These are phyloP conservation scores for Talaromyces sp. DNA, from an alignment of 2,329 filamentous ascomycete species.

Conservation along the genomic window DNA sequence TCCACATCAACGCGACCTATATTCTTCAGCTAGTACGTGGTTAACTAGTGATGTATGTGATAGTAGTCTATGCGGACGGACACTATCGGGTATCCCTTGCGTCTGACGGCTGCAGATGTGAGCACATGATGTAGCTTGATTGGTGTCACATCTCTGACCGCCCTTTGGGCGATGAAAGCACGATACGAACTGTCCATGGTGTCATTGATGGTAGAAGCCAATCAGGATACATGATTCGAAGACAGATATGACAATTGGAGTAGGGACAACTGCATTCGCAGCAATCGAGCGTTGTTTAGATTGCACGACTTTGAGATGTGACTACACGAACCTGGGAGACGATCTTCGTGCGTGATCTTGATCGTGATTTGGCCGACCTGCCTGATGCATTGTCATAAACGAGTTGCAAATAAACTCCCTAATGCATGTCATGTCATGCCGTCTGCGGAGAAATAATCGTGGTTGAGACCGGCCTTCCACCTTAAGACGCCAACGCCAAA, in stretches of 20 bases:
- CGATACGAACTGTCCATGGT: slow-evolving; percentile 8
- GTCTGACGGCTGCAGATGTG: slow-evolving; percentile 12
- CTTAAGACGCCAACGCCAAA: background rate
- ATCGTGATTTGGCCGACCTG: background rate
- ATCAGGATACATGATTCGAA: slow-evolving; percentile 4
- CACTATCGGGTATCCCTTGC: slow-evolving; percentile 13
- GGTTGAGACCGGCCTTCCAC: background rate
- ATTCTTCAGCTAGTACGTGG: background rate
- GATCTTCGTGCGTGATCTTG: background rate
- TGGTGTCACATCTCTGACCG: slow-evolving; percentile 13
- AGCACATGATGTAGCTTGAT: slow-evolving; percentile 12
- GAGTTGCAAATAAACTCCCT: background rate
- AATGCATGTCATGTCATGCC: slow-evolving; percentile 2
- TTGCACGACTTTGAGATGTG: background rate
- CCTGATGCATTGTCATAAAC: background rate
- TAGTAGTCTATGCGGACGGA: background rate
- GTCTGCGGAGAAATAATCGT: slow-evolving; percentile 4
- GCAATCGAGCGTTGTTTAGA: background rate
- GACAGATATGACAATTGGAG: background rate
- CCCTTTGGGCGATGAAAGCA: slow-evolving; percentile 7
- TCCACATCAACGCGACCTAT: background rate
- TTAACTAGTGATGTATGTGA: background rate
- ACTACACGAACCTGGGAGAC: background rate
- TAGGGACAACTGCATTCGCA: slow-evolving; percentile 5
- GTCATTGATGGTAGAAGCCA: slow-evolving; percentile 2